Percentiles rank a stretch among this genome's conserved stretches.
Evolutionary conservation across 2,329 filamentous ascomycete species (phyloP).

Genomic region (Botrytis deweyae): DNA sequence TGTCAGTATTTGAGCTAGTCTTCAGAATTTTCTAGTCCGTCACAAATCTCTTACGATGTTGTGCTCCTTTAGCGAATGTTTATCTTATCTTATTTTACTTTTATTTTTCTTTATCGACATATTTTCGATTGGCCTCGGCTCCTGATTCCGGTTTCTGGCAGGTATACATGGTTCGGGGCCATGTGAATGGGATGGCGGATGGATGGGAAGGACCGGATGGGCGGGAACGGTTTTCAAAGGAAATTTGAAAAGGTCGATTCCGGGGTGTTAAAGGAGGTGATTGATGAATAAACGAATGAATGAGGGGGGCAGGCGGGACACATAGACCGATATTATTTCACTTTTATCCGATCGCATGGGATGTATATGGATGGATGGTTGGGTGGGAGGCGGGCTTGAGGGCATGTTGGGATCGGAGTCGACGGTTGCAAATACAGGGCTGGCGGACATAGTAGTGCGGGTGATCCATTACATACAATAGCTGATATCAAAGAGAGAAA

Average conservation of each 20-base stretch:
- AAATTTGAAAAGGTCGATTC: conserved; percentile 6
- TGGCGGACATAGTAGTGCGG: conserved; percentile 1
- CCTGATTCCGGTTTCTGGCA: neutral
- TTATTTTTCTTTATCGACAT: conserved; percentile 1
- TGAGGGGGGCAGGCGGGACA: neutral
- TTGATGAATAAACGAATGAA: conserved; percentile 1
- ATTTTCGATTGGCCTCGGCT: neutral
- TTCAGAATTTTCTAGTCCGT: conserved; percentile 1
- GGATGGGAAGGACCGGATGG: conserved; percentile 1
- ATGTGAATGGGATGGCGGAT: neutral
- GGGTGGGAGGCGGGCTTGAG: neutral
- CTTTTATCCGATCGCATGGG: conserved; percentile 8
- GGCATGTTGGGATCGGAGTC: neutral
- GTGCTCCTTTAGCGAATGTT: conserved; percentile 6
- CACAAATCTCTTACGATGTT: neutral
- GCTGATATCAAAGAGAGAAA: neutral
- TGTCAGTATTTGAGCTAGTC: conserved; percentile 3
- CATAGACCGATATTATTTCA: neutral
- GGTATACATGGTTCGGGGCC: neutral
- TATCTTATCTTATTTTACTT: neutral
- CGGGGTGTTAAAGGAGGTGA: neutral
- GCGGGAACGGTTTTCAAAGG: neutral
- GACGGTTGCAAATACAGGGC: conserved; percentile 6
- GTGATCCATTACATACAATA: neutral
- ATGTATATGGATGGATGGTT: conserved; percentile 1